Conservation (phyloP, 2,329 filamentous ascomycete genomes). For the Domatiomyces globalis region DNA sequence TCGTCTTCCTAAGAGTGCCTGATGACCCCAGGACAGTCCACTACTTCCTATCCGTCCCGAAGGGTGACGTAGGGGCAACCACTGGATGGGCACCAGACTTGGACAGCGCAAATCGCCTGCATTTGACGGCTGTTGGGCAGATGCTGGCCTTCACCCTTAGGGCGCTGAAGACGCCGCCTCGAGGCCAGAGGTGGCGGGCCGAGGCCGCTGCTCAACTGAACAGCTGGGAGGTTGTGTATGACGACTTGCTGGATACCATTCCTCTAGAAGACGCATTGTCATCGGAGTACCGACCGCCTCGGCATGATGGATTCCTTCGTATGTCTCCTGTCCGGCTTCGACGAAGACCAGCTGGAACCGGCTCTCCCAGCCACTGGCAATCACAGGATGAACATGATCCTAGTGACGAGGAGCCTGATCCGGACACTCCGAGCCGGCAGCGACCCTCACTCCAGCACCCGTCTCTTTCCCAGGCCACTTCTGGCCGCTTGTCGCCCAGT, state of each 20-base stretch:
- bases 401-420: slow-evolving; percentile 11
- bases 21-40: slow-evolving; percentile 20
- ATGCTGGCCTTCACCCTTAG: slow-evolving; percentile 22
- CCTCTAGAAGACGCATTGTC: slow-evolving; percentile 13
- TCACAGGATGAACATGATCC: too few species aligned
- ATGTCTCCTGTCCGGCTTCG: slow-evolving; percentile 7
- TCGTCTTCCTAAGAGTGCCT: slow-evolving; percentile 30
- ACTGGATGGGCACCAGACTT: too few species aligned
- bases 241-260: slow-evolving; percentile 19
- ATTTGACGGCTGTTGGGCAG: slow-evolving; percentile 23
- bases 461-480: background rate
- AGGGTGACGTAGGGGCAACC: slow-evolving; percentile 20
- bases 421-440: too few species aligned
- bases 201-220: slow-evolving; percentile 10
- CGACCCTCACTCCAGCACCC: slow-evolving; percentile 8
- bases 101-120: too few species aligned
- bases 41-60: slow-evolving; percentile 23
- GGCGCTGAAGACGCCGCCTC: slow-evolving; percentile 16
- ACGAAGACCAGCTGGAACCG: slow-evolving; percentile 9
- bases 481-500: background rate
- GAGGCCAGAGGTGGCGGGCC: slow-evolving; percentile 18
- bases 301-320: slow-evolving; percentile 6
- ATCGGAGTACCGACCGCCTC: slow-evolving; percentile 19
- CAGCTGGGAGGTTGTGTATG: slow-evolving; percentile 17
- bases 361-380: slow-evolving; percentile 6